Evolutionary conservation across 2,329 filamentous ascomycete genomes (phyloP), one percentile per base, ranked within the genome.

Genomic region (Coniochaeta sp.): DNA sequence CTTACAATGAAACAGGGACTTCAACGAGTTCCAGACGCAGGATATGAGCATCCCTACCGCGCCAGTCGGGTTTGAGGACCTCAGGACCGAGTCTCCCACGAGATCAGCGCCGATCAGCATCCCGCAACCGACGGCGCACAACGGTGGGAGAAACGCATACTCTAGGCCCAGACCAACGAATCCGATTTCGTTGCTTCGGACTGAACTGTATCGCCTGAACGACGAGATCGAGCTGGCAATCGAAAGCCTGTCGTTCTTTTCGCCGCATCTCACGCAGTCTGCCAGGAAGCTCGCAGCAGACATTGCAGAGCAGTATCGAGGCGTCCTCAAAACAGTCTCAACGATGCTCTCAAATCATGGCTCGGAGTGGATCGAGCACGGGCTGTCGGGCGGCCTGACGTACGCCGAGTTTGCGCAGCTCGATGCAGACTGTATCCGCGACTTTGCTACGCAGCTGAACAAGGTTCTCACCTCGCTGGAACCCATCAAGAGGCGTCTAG

Each of bases 321-420:
- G 19, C 19, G n/a, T 63, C 11, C 16, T 44, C 43, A 38, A 38
- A 17, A 58, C 44, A 14, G n/a, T 64, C 8, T 40, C 58, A 8
- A 36, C 57, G 4, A 26, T 60, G 16, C 59, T 63, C 3, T 60
- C 62, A 2, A 64, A 64, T 50, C 59, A 64, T 34, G 60, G 57
- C 2, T 63, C 63, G 4, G 60, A 63, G 19, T 64, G 63, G 63
- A 62, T 63, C 54, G 63, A 64, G 1, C 60, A 60, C 7, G 57
- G 47, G 7, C 24, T 61, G 2, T 50, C 38, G 6, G 60, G 62
- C 16, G 62, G 62, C 3, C 47, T 64, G 26, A 63, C 62, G 4
- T 61, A 62, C 36, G 57, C 54, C 40, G 63, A 64, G 58, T 64
- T 64, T 43, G 40, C 58, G n/a, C 47, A 57, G 50, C 57, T 64